Conservation (phyloP, 805 yeast species). For the Hanseniaspora lindneri region DNA sequence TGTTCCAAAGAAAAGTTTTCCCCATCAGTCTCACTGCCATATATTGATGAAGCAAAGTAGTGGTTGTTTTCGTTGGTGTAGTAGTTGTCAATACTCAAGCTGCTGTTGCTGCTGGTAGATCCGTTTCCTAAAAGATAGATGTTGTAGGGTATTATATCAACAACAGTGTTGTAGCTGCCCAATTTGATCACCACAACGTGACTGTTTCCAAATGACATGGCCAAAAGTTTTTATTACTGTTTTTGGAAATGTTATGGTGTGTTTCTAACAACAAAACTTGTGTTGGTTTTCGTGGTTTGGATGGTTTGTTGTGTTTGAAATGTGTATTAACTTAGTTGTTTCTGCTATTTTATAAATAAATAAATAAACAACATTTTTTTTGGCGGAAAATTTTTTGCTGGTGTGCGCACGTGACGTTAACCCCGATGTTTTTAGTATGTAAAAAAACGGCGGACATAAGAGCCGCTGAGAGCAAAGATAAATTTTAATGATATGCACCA, state of each 20-base stretch:
- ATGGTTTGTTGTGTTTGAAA: neutral
- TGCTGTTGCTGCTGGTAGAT: neutral
- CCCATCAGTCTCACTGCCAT: neutral
- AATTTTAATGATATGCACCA: too few relatives aligned
- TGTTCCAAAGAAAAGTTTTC: neutral
- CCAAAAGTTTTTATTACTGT: neutral
- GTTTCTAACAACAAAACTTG: neutral
- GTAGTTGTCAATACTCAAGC: conserved; percentile 10
- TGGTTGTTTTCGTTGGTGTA: conserved; percentile 11
- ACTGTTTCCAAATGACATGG: conserved; percentile 8
- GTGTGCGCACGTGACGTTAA: too few relatives aligned
- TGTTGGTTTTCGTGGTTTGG: neutral
- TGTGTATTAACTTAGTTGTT: too few relatives aligned
- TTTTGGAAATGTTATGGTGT: neutral
- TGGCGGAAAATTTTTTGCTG: too few relatives aligned
- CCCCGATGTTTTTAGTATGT: too few relatives aligned
- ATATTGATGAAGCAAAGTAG: neutral
- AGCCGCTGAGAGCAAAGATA: too few relatives aligned
- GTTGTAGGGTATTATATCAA: conserved; percentile 4
- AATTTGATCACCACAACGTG: conserved; percentile 5
- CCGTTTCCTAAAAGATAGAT: conserved; percentile 5
- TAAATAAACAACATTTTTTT: too few relatives aligned
- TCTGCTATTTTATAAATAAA: too few relatives aligned
- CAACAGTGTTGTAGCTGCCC: conserved; percentile 8
- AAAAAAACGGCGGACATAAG: too few relatives aligned